Evolutionary conservation across 1,284 basidiomycete genomes (phyloP).

Genomic region (Mixia osmundae): DNA sequence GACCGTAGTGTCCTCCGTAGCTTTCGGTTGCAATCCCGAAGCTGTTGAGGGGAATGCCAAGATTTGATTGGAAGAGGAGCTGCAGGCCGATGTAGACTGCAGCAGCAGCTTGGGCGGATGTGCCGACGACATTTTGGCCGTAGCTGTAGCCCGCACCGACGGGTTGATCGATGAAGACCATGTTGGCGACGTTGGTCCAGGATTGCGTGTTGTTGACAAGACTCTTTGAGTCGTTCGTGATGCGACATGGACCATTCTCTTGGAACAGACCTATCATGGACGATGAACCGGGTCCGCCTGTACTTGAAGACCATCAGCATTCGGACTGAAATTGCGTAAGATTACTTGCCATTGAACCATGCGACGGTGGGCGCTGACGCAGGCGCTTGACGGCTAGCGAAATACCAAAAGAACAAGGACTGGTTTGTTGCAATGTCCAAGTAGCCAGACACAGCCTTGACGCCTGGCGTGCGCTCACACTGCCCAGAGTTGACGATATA

Average conservation of each 20-base stretch:
- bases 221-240: conserved; percentile 37
- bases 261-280: conserved; percentile 44
- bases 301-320: no score
- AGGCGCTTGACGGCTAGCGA: conserved; percentile 36
- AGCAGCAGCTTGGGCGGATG: conserved; percentile 43
- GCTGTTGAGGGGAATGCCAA: no score
- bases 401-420: conserved; percentile 46
- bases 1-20: no score
- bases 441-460: conserved; percentile 41
- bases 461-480: conserved; percentile 44
- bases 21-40: no score
- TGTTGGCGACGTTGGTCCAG: conserved; percentile 40
- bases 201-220: conserved; percentile 35
- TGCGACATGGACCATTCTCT: conserved; percentile 42
- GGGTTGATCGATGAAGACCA: conserved; percentile 53
- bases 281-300: conserved; percentile 27
- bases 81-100: conserved; percentile 79
- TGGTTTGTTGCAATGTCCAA: conserved; percentile 36
- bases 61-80: no score
- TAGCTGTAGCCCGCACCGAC: conserved; percentile 16
- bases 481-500: conserved; percentile 39
- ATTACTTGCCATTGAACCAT: conserved; percentile 14
- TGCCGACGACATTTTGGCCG: conserved; percentile 24
- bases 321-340: no score
- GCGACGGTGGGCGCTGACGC: conserved; percentile 7